Evolutionary conservation across 805 yeast species (phyloP), one percentile per base, ranked within the genome.

Genomic region (Yarrowia phangngaensis): DNA sequence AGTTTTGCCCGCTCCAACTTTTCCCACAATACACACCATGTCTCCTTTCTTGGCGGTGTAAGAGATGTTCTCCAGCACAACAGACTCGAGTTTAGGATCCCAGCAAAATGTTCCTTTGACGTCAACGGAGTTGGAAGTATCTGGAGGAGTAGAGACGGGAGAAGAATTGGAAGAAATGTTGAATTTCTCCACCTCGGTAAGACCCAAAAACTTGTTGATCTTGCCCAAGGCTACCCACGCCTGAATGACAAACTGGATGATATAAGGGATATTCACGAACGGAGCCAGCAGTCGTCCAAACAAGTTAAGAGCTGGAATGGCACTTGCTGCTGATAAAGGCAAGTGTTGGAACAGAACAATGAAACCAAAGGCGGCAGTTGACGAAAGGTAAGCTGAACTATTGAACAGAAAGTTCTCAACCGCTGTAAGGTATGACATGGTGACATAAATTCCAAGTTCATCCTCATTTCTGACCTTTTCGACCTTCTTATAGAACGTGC

Each of bases 201-300:
- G 68, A 38, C 73, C 70, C 61, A 90, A 73, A 62, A 87, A 90
- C 19, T 77, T 80, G 53, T 73, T 75, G 48, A 90, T 80, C 74
- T 97, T 83, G 62, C 84, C 90, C 47, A 89, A 64, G 1, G 97
- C 87, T 20, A 89, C 95, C 66, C 84, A 85, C 6, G 95, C 82
- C 63, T 88, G 95, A 51, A 88, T 80, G 32, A 82, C 83, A 58
- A 75, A 78, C 26, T 94, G 79, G 31, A 88, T 71, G 85, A 86
- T 86, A 66, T 84, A 70, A 2, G 78, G 72, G 20, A 82, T 69
- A 31, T 79, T 70, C 53, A 80, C 66, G 1, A 84, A 78, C 55
- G 81, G 59, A 2, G 90, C 90, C 22, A 82, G 64, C 66, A 83
- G 66, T 48, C 80, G 69, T 43, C 77, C 79, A 68, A 84, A 84